Conservation (phyloP, 371 early-diverging fungal genomes). For the Apophysomyces ossiformis region DNA sequence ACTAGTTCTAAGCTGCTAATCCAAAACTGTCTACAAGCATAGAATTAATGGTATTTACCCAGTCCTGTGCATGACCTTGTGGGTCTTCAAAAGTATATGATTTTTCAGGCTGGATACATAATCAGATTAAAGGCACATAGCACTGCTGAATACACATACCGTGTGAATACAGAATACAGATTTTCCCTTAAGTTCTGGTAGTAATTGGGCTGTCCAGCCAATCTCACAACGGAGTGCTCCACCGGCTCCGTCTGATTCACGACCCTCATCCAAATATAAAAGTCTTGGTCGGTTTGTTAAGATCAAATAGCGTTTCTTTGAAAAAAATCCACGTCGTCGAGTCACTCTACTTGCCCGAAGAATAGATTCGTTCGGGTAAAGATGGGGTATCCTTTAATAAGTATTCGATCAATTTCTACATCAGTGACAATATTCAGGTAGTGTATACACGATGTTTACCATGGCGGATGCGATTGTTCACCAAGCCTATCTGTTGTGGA, state of each 20-base stretch:
- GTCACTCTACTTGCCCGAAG: conserved; percentile 62
- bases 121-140: background rate
- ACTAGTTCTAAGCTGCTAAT: conserved; percentile 21
- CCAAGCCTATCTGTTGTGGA: conserved; percentile 28
- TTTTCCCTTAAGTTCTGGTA: conserved; percentile 62
- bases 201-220: conserved; percentile 52
- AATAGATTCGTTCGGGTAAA: conserved; percentile 68
- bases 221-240: conserved; percentile 59
- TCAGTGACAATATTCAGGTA: background rate
- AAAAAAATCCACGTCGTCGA: conserved; percentile 65
- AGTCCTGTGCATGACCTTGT: conserved; percentile 51
- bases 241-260: conserved; percentile 38
- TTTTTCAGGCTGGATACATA: conserved; percentile 53
- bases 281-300: conserved; percentile 76
- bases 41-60: conserved; percentile 60
- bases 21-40: conserved; percentile 59
- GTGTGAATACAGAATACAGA: conserved; percentile 68
- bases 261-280: conserved; percentile 68
- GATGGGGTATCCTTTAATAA: conserved; percentile 43
- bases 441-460: conserved; percentile 25
- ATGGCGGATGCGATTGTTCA: conserved; percentile 38
- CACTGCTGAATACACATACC: conserved; percentile 33
- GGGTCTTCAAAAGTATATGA: conserved; percentile 66
- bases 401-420: background rate
- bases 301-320: conserved; percentile 65